Evolutionary conservation across 1,284 basidiomycete genomes (phyloP).

Genomic region (Puccinia hordei): DNA sequence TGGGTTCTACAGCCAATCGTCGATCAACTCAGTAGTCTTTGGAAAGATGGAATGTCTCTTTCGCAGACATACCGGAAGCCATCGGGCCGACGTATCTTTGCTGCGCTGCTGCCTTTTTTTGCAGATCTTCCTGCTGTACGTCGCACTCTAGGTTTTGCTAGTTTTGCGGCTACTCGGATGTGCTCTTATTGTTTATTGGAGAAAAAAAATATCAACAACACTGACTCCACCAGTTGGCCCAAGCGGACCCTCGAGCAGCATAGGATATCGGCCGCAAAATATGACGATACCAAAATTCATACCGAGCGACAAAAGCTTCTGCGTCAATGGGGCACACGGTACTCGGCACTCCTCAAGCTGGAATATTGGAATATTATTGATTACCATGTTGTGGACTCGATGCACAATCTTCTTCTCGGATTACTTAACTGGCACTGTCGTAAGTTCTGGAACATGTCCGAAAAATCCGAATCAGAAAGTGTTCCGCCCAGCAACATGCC

Average conservation of each 20-base stretch:
- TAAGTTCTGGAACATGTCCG: neutral
- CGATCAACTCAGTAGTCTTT: slow-evolving; percentile 57
- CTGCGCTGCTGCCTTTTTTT: slow-evolving; percentile 20
- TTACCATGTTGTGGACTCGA: slow-evolving; percentile 26
- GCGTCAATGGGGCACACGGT: neutral
- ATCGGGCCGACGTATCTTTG: slow-evolving; percentile 19
- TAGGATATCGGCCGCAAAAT: neutral
- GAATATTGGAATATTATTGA: slow-evolving; percentile 31
- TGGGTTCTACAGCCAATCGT: slow-evolving; percentile 57
- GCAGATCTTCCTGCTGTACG: slow-evolving; percentile 47
- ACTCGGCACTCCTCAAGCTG: slow-evolving; percentile 22
- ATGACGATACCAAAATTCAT: neutral
- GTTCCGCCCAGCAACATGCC: neutral
- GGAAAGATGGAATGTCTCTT: slow-evolving; percentile 56
- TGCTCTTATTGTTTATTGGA: slow-evolving; percentile 46
- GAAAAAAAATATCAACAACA: slow-evolving; percentile 14
- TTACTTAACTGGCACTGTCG: slow-evolving; percentile 17
- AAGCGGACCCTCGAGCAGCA: neutral
- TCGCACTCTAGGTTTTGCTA: slow-evolving; percentile 40
- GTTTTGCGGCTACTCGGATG: slow-evolving; percentile 22
- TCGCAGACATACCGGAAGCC: neutral
- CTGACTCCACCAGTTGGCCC: neutral
- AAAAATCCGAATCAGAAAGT: neutral
- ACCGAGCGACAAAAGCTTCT: neutral
- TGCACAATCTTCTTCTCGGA: slow-evolving; percentile 42